Conservation (phyloP, 2,329 filamentous ascomycete species). For the Fusarium sp. region DNA sequence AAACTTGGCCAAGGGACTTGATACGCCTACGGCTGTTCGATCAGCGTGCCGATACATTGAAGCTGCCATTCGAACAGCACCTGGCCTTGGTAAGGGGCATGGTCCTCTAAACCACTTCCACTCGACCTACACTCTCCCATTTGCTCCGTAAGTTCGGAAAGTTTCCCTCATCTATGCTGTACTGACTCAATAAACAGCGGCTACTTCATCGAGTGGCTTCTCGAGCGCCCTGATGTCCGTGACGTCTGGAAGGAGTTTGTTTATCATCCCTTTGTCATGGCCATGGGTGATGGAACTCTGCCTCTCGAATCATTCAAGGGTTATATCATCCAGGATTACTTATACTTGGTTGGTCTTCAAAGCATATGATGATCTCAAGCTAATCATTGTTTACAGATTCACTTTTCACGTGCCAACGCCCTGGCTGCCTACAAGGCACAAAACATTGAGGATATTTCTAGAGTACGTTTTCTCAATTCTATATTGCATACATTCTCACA, state of each 20-base stretch:
- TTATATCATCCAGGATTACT: constrained; percentile 92
- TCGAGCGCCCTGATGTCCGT: constrained; percentile 80
- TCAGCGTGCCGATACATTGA: constrained; percentile 78
- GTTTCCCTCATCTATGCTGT: rapidly evolving
- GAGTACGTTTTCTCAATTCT: constrained; percentile 58
- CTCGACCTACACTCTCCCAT: constrained; percentile 74
- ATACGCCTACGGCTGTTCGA: constrained; percentile 70
- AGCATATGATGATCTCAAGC: rapidly evolving
- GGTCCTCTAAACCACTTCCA: constrained; percentile 86
- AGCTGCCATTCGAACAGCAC: constrained; percentile 74
- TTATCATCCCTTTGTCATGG: constrained; percentile 84
- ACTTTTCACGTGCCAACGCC: constrained; percentile 89
- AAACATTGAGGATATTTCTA: constrained; percentile 76
- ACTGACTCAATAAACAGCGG: constrained; percentile 60
- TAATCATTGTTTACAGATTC: constrained; percentile 64
- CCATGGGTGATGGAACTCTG: constrained; percentile 79
- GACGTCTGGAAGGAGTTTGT: constrained; percentile 80
- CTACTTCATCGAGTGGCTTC: constrained; percentile 84
- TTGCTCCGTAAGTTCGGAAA: constrained; percentile 65
- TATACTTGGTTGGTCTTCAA: constrained; percentile 75
- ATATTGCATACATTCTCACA: not conserved
- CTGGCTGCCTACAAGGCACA: constrained; percentile 88
- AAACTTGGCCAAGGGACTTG: constrained; percentile 72
- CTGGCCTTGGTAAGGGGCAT: constrained; percentile 72
- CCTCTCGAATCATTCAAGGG: constrained; percentile 83